Base-by-base conservation (phyloP, 2,329 filamentous ascomycete genomes). In the Aureobasidium uvarum region DNA sequence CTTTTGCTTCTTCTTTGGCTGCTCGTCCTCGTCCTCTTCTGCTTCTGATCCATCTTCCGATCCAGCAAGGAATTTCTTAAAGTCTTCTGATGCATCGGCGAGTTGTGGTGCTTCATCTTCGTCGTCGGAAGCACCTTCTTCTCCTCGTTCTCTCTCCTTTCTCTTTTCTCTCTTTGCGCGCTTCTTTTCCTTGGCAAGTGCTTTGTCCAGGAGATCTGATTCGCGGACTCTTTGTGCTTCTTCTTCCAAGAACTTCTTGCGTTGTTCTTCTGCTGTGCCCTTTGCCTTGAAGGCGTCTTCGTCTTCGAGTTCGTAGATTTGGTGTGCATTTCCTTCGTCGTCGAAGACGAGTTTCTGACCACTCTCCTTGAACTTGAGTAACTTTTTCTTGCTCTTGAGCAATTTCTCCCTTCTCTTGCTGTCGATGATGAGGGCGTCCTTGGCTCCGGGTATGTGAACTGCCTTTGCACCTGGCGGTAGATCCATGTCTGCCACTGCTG, bases 371-470 rank as follows among this genome's bases (percentile, higher is more conserved):
- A 91, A 90, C 75, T 96, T 95, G 74, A 92, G 84, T 69, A 97
- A 85, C 77, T 96, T 90, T 79, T 96, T 91, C 83, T 97, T 98
- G 23, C 91, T 96, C 73, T 89, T 89, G 69, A 98, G 85, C n/a
- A 96, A 85, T 80, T 97, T 98, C 79, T 96, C 94, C 70, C 92
- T 89, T 28, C 95, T 91, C 77, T 98, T 96, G 14, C 92, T 96
- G 80, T 99, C 95, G 68, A 99, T 87, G 23, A 96, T 80, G 51
- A 96, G 83, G 1, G 91, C 86, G 33, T 90, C 86, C 51, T 82
- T 80, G 68, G 84, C 86, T 62, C 88, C 88, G 14, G 89, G 82
- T 1, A 89, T 83, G 45, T 85, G 78, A 56, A 97, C 83, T 2
- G 87, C 71, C 64, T 76, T 82, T 77, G 87, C 89, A 59, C 79